A percentile compares a stretch with the other conserved stretches of the same genome.
phyloP scores from a whole-genome alignment of 1,284 basidiomycete species.

The Rhizoctonia solani region DNA sequence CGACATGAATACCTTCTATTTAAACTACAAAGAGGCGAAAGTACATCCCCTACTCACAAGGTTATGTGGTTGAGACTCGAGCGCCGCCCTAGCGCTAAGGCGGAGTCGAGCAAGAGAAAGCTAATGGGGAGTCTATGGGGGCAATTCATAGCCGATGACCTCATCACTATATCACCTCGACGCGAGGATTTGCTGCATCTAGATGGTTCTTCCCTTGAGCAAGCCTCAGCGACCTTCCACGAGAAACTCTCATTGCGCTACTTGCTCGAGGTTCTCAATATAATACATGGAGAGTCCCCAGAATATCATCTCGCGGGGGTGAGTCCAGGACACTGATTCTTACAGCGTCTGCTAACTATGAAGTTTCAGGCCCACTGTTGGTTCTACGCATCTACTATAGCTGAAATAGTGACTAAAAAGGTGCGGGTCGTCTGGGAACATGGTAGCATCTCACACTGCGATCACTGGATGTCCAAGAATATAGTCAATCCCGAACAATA shows the following conservation, averaged over 20 bases:
- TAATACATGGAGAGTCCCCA: conserved; percentile 21
- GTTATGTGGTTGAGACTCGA: conserved; percentile 20
- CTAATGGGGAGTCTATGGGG: background rate
- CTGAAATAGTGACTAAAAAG: background rate
- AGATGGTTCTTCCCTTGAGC: background rate
- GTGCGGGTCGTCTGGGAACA: background rate
- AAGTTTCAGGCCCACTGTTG: conserved; percentile 16
- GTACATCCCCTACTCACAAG: background rate
- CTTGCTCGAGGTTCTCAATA: conserved; percentile 6
- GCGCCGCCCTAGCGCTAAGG: conserved; percentile 5
- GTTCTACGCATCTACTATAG: conserved; percentile 15
- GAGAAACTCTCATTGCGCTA: background rate
- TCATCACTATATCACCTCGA: conserved; percentile 6
- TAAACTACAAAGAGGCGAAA: background rate
- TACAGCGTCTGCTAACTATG: background rate
- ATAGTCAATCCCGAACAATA: conserved; percentile 11
- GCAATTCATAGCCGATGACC: conserved; percentile 1
- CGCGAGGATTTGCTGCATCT: background rate
- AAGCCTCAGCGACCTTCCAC: background rate
- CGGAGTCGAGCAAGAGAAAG: background rate
- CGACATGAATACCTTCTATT: conserved; percentile 18
- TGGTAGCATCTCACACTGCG: background rate
- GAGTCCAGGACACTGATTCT: background rate
- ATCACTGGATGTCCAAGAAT: conserved; percentile 17
- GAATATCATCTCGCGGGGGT: conserved; percentile 18